phyloP scores from a whole-genome alignment of 2,329 filamentous ascomycete species.

The Orbilia quercus region DNA sequence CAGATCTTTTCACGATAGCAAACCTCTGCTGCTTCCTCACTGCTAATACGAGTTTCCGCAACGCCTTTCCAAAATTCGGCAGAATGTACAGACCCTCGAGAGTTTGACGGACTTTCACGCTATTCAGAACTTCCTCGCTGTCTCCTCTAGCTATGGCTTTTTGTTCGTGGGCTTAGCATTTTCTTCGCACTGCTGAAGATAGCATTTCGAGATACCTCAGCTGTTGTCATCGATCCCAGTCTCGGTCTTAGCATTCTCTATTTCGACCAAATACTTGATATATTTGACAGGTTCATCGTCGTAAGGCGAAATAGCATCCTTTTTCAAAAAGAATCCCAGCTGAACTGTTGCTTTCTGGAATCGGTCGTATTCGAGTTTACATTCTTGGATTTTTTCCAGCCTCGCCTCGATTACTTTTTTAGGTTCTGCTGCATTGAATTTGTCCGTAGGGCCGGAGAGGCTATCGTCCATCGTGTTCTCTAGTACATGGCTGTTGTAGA shows the following conservation, averaged over 20 bases:
- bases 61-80: constrained; percentile 12
- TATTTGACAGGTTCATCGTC: constrained; percentile 65
- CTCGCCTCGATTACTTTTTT: constrained; percentile 59
- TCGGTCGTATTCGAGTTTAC: constrained; percentile 61
- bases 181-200: constrained; percentile 58
- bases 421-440: constrained; percentile 59
- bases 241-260: constrained; percentile 62
- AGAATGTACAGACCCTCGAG: constrained; percentile 58
- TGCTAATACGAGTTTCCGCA: not conserved
- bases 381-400: constrained; percentile 60
- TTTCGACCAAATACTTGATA: constrained; percentile 63
- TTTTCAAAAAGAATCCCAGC: constrained; percentile 64
- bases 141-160: constrained; percentile 44
- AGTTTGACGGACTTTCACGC: constrained; percentile 56
- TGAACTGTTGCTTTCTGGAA: constrained; percentile 62
- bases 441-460: constrained; percentile 40
- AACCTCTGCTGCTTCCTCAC: constrained; percentile 11
- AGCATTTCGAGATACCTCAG: constrained; percentile 58
- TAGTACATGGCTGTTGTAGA: constrained; percentile 61
- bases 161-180: constrained; percentile 57
- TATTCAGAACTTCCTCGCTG: constrained; percentile 33
- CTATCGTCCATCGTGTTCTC: constrained; percentile 58
- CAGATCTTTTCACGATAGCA: constrained; percentile 23
- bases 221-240: constrained; percentile 59
- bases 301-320: constrained; percentile 63